phyloP scores from a whole-genome alignment of 176 grass and related monocot genomes.

The Aegilops umbellulata region DNA sequence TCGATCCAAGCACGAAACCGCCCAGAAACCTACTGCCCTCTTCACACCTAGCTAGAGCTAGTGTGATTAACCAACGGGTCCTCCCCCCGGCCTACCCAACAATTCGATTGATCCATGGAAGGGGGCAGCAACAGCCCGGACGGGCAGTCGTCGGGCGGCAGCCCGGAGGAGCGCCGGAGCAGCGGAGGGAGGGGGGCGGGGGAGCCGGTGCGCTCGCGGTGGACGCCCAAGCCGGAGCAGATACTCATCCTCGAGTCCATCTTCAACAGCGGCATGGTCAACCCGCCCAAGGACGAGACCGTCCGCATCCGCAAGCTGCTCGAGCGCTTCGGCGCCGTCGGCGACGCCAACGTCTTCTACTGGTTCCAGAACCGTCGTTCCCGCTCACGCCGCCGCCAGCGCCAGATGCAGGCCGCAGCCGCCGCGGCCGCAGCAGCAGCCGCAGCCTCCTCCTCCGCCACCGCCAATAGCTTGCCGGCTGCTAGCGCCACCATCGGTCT shows the following conservation, averaged over 20 bases:
- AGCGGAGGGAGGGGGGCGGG: constrained; percentile 19
- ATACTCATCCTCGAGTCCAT: constrained; percentile 95
- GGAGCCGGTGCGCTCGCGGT: constrained; percentile 74
- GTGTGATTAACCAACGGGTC: constrained; percentile 30
- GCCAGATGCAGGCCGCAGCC: constrained; percentile 77
- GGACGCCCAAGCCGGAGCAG: constrained; percentile 96
- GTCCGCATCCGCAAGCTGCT: constrained; percentile 91
- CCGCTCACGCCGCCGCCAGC: constrained; percentile 77
- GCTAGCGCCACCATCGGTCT: constrained; percentile 20
- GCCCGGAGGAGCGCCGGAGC: constrained; percentile 26
- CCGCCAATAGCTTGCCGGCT: not conserved
- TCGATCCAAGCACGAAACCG: constrained; percentile 27
- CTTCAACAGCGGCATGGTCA: constrained; percentile 98
- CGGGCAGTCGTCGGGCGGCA: constrained; percentile 37
- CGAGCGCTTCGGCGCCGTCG: constrained; percentile 87
- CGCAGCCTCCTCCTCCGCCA: not conserved
- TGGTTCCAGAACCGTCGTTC: constrained; percentile 99
- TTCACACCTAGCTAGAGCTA: not conserved
- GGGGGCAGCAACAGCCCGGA: constrained; percentile 41
- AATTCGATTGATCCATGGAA: constrained; percentile 17
- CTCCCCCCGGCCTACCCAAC: not conserved
- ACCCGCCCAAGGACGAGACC: constrained; percentile 94
- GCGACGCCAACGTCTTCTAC: constrained; percentile 97
- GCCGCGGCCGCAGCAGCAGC: constrained; percentile 20
- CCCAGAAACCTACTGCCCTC: constrained; percentile 27